Base-by-base conservation (phyloP, 1,284 basidiomycete genomes). In the Trichosporon sp. region DNA sequence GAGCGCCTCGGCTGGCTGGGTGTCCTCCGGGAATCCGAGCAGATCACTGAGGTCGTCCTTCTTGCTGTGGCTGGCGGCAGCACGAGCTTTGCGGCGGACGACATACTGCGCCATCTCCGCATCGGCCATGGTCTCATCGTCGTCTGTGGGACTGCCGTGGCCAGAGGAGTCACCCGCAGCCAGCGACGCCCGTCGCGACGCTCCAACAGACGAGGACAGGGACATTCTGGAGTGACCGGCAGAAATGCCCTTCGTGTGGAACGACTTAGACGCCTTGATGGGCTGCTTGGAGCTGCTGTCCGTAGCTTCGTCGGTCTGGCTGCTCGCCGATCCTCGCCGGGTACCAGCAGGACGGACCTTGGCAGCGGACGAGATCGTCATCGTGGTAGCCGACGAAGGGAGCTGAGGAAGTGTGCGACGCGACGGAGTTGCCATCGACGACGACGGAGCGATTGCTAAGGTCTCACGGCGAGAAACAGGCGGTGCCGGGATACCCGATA, bases 101-200 rank as follows among this genome's bases (percentile, higher is more conserved):
- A 98, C 93, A 81, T 98, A 99, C 71, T 92, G 90, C 77, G 92
- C 85, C 96, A 99, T 99, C 84, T 99, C 97, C 72, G 95, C 93
- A 78, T 99, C 97, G 23, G 92, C 97, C 13, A 91, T 83, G 1
- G 90, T 71, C 82, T 98, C 95, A 74, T 99, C 97, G 72, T 99
- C 96, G 73, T 95, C 93, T 0, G 91, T 85, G 1, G 21, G 90
- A 88, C 23, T 77, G 44, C 83, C 82, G 12, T 81, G 75, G 15
- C 83, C 81, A n/a, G 83, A 84, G 8, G 86, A 86, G 25, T 74
- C 75, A 4, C 74, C 72, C 11, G 75, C 68, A 4, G 78, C 74
- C 82, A 78, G 69, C 1, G 78, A 77, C 3, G 71, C 62, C 23
- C 77, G 77, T 2, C 80, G 70, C 35, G 71, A 69, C 1, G 77